phyloP scores from a whole-genome alignment of 331 rosid genomes.

The Cucumis variabilis region DNA sequence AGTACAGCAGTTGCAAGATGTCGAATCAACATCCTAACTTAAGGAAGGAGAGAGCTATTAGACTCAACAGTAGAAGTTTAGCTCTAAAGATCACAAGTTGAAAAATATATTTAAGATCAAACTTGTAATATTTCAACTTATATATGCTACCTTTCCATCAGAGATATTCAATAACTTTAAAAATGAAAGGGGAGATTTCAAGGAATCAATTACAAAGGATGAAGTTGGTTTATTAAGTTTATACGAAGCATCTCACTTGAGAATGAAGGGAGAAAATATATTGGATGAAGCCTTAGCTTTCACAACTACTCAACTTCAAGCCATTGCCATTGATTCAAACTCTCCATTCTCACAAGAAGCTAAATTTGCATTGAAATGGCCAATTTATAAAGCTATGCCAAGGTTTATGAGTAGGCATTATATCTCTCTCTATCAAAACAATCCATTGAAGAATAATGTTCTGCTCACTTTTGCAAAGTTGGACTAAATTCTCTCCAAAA shows the following conservation, averaged over 20 bases:
- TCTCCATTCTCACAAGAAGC: conserved; percentile 1
- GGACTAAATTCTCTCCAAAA: not conserved
- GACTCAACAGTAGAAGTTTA: no score
- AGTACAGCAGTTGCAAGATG: no score
- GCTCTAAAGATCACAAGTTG: no score
- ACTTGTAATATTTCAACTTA: no score
- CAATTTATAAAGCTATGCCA: not conserved
- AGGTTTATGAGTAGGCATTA: not conserved
- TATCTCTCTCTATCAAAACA: not conserved
- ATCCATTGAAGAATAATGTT: not conserved
- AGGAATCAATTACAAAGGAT: no score
- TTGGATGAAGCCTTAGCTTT: conserved; percentile 44
- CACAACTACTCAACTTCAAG: conserved; percentile 32
- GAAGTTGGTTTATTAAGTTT: no score
- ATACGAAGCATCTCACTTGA: not conserved
- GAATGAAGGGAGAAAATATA: conserved; percentile 33
- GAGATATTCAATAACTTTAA: not conserved
- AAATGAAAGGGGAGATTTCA: not conserved
- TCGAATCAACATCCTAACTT: no score
- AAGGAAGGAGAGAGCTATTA: no score
- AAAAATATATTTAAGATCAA: no score
- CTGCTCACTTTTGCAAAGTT: not conserved
- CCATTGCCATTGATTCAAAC: conserved; percentile 29
- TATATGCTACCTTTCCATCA: no score
- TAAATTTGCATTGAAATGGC: not conserved